Base-by-base conservation (phyloP, 768 basidiomycete genomes). In the Fibroporia radiculosa region DNA sequence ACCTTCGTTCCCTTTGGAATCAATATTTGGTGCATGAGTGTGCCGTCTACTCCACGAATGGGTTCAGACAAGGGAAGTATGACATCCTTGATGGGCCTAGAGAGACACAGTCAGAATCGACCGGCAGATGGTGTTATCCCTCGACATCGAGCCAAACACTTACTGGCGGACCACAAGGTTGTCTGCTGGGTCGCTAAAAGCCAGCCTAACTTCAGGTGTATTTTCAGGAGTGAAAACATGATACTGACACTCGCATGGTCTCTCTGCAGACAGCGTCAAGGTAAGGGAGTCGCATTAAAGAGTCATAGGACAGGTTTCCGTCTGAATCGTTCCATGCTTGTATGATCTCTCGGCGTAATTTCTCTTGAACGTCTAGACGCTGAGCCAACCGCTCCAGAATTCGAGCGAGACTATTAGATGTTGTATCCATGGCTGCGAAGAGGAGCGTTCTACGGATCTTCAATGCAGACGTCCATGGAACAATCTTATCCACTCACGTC, bases 21-120 rank as follows among this genome's bases (percentile, higher is more conserved):
- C 3, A 48, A 51, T 8, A 75, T 52, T 28, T 49, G 48, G 6
- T 31, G 16, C 18, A 54, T 49, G 22, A 51, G 13, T 16, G 19
- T 48, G 12, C 53, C 53, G 31, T 54, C 53, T 1, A 18, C 36
- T 11, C 44, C 50, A 18, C 45, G 53, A 6, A 54, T 31, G 23
- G 53, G 53, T 27, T 43, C 48, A 2, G 53, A 54, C 10, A 54
- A 44, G 12, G 53, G 53, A 1, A 54, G 69, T 1, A 77, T 56
- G 49, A 82, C 78, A 54, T 82, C 69, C 65, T 58, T 48, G 22
- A 3, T 55, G 33, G 23, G 58, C 51, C 18, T 50, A 42, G 28
- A 7, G 16, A 22, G 6, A 23, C 4, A 18, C 18, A 18, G n/a
- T 1, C 1, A 22, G 20, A 1, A 22, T n/a, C n/a, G 13, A 18